These are phyloP conservation scores for Aspergillus pseudotamarii DNA, from an alignment of 2,329 filamentous ascomycete species.

Conservation along the genomic window DNA sequence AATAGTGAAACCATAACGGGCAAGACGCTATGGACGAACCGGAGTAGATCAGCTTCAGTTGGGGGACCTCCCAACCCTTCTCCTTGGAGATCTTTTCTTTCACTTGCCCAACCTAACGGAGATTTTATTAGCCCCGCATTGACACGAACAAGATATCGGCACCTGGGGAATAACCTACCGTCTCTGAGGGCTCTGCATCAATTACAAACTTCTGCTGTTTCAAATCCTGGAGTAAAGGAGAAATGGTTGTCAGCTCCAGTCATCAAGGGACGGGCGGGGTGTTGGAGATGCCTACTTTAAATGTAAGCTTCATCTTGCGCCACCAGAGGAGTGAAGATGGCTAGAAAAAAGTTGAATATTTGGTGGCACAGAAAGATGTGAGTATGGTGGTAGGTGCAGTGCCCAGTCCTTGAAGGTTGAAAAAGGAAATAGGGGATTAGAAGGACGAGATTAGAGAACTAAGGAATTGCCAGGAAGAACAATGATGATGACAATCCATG, in stretches of 20 bases:
- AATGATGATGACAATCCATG: constrained; percentile 22
- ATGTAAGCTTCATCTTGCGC: constrained; percentile 68
- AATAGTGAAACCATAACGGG: not conserved
- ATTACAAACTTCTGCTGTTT: constrained; percentile 99
- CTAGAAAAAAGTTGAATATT: constrained; percentile 20
- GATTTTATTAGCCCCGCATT: constrained; percentile 39
- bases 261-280: constrained; percentile 3
- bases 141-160: constrained; percentile 14
- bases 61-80: constrained; percentile 90
- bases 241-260: constrained; percentile 21
- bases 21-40: constrained; percentile 58
- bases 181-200: constrained; percentile 89
- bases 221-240: constrained; percentile 68
- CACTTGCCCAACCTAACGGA: constrained; percentile 74
- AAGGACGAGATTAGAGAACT: constrained; percentile 4
- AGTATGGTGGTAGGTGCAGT: constrained; percentile 3
- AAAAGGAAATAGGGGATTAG: not conserved
- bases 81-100: constrained; percentile 91
- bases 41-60: constrained; percentile 97
- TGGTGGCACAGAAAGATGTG: constrained; percentile 4
- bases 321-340: constrained; percentile 34
- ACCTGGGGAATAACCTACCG: constrained; percentile 60
- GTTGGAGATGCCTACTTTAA: constrained; percentile 58
- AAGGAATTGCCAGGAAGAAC: constrained; percentile 6
- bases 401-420: not conserved